Evolutionary conservation across 768 basidiomycete genomes (phyloP).

Genomic region (Termitomyces sp.): DNA sequence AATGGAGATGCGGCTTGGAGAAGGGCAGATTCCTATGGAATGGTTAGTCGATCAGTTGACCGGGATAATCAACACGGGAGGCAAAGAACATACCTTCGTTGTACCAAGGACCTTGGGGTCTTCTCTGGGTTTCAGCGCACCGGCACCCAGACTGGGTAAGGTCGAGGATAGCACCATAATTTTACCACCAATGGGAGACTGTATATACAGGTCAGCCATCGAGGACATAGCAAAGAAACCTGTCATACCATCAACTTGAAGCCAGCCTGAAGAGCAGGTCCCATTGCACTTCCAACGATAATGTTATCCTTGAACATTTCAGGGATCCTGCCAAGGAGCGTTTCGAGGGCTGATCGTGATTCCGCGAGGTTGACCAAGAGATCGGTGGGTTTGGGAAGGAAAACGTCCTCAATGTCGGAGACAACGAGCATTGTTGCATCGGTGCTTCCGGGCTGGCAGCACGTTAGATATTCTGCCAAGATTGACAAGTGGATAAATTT

Average conservation of each 20-base stretch:
- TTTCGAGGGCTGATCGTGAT: conserved; percentile 72
- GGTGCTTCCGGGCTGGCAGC: conserved; percentile 49
- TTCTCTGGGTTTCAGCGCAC: conserved; percentile 92
- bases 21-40: conserved; percentile 73
- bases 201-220: not conserved
- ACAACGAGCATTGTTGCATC: conserved; percentile 97
- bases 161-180: conserved; percentile 83
- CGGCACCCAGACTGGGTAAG: conserved; percentile 83
- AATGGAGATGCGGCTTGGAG: conserved; percentile 92
- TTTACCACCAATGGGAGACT: conserved; percentile 84
- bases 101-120: conserved; percentile 96
- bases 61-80: not conserved
- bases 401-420: conserved; percentile 94
- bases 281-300: conserved; percentile 88
- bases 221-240: not conserved
- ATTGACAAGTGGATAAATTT: conserved; percentile 21
- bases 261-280: conserved; percentile 91
- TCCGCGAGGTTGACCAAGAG: conserved; percentile 94
- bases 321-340: conserved; percentile 74
- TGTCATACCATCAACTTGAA: conserved; percentile 83
- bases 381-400: conserved; percentile 94
- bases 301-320: conserved; percentile 99
- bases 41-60: not conserved
- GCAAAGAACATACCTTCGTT: conserved; percentile 53
- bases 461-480: not conserved